Conservation (phyloP, 768 basidiomycete species). For the Paxillus rubicundulus region DNA sequence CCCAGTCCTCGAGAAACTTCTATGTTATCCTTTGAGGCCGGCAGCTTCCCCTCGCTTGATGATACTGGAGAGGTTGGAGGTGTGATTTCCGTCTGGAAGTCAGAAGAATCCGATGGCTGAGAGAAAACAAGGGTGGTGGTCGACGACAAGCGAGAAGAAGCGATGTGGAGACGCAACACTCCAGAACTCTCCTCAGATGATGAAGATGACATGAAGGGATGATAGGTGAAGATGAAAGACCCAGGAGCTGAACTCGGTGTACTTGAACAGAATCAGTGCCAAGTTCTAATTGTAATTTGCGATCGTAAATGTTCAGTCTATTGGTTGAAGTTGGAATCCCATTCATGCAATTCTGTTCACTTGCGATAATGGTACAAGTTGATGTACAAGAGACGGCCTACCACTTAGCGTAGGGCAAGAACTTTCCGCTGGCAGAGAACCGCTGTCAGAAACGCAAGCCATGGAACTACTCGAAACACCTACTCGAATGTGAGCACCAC, state of each 20-base stretch:
- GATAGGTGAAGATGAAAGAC: not conserved
- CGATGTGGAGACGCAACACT: not conserved
- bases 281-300: conserved; percentile 15
- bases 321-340: conserved; percentile 5
- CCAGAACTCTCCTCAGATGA: conserved; percentile 9
- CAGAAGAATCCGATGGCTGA: conserved; percentile 12
- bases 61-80: conserved; percentile 18
- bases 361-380: conserved; percentile 4
- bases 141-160: conserved; percentile 14
- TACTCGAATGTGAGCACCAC: conserved; percentile 80
- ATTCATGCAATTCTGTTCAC: not conserved
- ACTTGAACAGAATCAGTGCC: conserved; percentile 1
- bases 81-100: conserved; percentile 17
- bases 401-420: conserved; percentile 73
- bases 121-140: conserved; percentile 9
- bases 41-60: conserved; percentile 3
- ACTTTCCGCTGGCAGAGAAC: conserved; percentile 58
- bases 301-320: not conserved
- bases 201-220: not conserved
- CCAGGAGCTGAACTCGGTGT: conserved; percentile 2
- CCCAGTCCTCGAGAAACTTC: conserved; percentile 13
- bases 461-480: conserved; percentile 24
- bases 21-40: conserved; percentile 10
- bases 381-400: conserved; percentile 27
- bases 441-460: not conserved